A percentile compares a stretch with the other conserved stretches of the same genome.
These are phyloP conservation scores for Didymella segeticola DNA, from an alignment of 2,329 filamentous ascomycete genomes.

Conservation along the genomic window DNA sequence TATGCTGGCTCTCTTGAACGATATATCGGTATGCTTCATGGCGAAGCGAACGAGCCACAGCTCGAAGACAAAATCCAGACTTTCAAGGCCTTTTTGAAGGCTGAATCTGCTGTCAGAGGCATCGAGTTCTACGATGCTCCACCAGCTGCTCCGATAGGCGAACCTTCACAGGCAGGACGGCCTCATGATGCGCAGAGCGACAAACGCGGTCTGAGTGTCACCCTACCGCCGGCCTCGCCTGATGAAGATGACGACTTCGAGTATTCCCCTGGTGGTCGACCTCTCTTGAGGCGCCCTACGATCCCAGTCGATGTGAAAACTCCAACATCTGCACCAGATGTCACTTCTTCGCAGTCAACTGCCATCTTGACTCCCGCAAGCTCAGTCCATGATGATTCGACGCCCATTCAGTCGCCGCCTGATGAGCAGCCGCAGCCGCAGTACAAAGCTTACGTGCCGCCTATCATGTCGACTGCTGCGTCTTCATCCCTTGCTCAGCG, in stretches of 20 bases:
- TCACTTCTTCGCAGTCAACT: constrained; percentile 36
- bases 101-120: constrained; percentile 46
- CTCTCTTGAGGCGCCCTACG: constrained; percentile 46
- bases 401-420: constrained; percentile 40
- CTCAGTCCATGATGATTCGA: constrained; percentile 41
- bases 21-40: constrained; percentile 62
- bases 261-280: constrained; percentile 63
- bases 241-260: constrained; percentile 38
- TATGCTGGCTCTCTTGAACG: constrained; percentile 62
- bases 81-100: constrained; percentile 57
- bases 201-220: constrained; percentile 26
- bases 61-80: constrained; percentile 62
- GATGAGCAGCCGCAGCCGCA: constrained; percentile 32
- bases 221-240: constrained; percentile 13
- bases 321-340: constrained; percentile 22
- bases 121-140: constrained; percentile 51
- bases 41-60: constrained; percentile 54
- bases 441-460: constrained; percentile 46
- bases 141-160: constrained; percentile 21
- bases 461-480: constrained; percentile 18
- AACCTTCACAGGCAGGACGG: constrained; percentile 6
- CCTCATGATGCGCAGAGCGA: constrained; percentile 3
- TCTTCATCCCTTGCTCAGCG: constrained; percentile 27
- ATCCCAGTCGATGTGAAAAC: constrained; percentile 18
- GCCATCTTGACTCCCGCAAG: constrained; percentile 46